Evolutionary conservation across 2,329 filamentous ascomycete species (phyloP).

Genomic region (Hymenoscyphus albidus): DNA sequence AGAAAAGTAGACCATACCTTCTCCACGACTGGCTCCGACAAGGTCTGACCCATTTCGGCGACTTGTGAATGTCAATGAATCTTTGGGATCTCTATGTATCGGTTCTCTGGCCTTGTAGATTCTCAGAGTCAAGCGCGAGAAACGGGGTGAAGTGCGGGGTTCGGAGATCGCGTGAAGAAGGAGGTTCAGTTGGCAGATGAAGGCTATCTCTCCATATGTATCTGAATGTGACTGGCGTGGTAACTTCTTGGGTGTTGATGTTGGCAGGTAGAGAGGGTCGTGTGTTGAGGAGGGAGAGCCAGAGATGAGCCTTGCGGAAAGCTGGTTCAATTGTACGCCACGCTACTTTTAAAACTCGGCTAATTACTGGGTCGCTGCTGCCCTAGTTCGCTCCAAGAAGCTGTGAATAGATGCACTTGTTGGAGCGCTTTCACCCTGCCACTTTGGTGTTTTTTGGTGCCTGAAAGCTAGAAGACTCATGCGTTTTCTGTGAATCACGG

Average conservation of each 20-base stretch:
- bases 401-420: background rate
- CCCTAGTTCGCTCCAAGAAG: background rate
- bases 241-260: background rate
- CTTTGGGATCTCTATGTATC: constrained; percentile 19
- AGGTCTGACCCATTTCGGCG: constrained; percentile 86
- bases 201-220: constrained; percentile 26
- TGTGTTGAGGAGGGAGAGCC: constrained; percentile 1
- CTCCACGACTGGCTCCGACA: constrained; percentile 97
- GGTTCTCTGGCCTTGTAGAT: constrained; percentile 7
- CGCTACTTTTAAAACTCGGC: constrained; percentile 2
- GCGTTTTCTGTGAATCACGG: background rate
- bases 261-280: background rate
- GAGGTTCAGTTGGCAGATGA: constrained; percentile 10
- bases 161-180: constrained; percentile 16
- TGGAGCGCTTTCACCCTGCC: background rate
- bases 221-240: constrained; percentile 2
- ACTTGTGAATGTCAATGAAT: constrained; percentile 28
- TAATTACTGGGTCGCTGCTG: constrained; percentile 1
- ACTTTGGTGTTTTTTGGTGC: background rate
- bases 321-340: background rate
- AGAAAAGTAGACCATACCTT: constrained; percentile 65
- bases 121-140: constrained; percentile 20
- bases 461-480: background rate
- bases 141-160: constrained; percentile 29
- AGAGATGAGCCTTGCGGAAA: background rate